Evolutionary conservation across 2,329 filamentous ascomycete genomes (phyloP).

Genomic region (Cladosporium velox): DNA sequence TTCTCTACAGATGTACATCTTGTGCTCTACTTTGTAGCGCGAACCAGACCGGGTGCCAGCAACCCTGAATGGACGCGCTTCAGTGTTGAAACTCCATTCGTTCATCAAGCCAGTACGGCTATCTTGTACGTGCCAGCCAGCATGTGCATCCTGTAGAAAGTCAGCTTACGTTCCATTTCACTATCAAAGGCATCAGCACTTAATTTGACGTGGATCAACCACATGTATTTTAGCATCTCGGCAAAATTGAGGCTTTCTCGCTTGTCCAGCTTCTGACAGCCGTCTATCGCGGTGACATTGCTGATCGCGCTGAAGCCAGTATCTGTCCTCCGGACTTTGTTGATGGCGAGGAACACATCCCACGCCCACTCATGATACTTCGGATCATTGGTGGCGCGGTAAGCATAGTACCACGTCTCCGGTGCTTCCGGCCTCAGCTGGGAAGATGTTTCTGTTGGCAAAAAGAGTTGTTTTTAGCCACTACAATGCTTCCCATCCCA

Average conservation of each 20-base stretch:
- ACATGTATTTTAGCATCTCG: constrained; percentile 34
- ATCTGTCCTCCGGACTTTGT: constrained; percentile 29
- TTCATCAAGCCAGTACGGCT: constrained; percentile 28
- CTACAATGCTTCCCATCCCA: constrained; percentile 20
- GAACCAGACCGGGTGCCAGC: constrained; percentile 23
- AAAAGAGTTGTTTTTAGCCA: constrained; percentile 22
- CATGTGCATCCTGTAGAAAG: constrained; percentile 22
- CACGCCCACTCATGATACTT: constrained; percentile 36
- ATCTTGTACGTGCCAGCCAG: constrained; percentile 26
- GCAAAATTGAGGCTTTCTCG: constrained; percentile 32
- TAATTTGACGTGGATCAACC: constrained; percentile 31
- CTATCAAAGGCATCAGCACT: constrained; percentile 4
- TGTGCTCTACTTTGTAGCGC: not conserved
- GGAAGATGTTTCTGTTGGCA: constrained; percentile 24
- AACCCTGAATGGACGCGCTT: constrained; percentile 35
- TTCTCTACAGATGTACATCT: not conserved
- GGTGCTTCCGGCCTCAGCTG: constrained; percentile 34
- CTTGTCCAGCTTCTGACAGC: constrained; percentile 26
- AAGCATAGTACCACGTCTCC: constrained; percentile 39
- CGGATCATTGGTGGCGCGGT: constrained; percentile 32
- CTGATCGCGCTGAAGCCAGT: constrained; percentile 31
- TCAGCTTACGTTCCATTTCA: not conserved
- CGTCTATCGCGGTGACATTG: constrained; percentile 29
- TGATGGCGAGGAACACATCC: constrained; percentile 30
- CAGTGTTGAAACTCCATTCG: constrained; percentile 37